phyloP scores from a whole-genome alignment of 177 flowering plant genomes.

The Tripterygium wilfordii region DNA sequence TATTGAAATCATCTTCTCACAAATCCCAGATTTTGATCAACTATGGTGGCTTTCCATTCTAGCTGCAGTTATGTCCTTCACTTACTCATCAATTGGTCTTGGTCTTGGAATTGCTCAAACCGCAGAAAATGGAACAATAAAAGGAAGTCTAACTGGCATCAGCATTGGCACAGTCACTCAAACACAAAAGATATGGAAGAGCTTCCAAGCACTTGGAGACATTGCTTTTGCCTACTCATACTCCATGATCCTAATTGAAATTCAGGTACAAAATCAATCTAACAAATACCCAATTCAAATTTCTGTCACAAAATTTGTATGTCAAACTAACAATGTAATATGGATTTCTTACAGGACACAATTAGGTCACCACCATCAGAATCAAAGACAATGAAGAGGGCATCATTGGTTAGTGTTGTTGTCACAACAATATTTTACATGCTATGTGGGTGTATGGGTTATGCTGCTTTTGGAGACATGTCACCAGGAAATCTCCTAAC shows the following conservation, averaged over 20 bases:
- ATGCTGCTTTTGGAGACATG: constrained; percentile 40
- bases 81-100: constrained; percentile 64
- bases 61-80: constrained; percentile 82
- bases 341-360: constrained; percentile 28
- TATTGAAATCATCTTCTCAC: constrained; percentile 47
- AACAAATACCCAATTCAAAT: neutral
- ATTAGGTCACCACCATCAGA: constrained; percentile 37
- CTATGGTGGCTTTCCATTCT: constrained; percentile 76
- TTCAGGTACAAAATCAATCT: constrained; percentile 32
- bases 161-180: constrained; percentile 59
- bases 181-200: constrained; percentile 64
- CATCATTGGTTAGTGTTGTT: constrained; percentile 23
- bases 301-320: neutral
- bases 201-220: constrained; percentile 72
- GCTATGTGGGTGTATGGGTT: constrained; percentile 41
- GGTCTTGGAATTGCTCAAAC: constrained; percentile 65
- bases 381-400: constrained; percentile 38
- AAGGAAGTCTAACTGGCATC: constrained; percentile 72
- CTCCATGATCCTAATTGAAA: constrained; percentile 66
- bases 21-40: constrained; percentile 73
- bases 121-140: constrained; percentile 40
- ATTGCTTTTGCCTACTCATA: constrained; percentile 70
- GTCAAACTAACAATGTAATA: neutral
- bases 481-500: constrained; percentile 45
- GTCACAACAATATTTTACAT: constrained; percentile 41